Percentiles rank a stretch among this genome's conserved stretches.
phyloP scores from a whole-genome alignment of 768 basidiomycete genomes.

The Phlebiopsis flavidoalba region DNA sequence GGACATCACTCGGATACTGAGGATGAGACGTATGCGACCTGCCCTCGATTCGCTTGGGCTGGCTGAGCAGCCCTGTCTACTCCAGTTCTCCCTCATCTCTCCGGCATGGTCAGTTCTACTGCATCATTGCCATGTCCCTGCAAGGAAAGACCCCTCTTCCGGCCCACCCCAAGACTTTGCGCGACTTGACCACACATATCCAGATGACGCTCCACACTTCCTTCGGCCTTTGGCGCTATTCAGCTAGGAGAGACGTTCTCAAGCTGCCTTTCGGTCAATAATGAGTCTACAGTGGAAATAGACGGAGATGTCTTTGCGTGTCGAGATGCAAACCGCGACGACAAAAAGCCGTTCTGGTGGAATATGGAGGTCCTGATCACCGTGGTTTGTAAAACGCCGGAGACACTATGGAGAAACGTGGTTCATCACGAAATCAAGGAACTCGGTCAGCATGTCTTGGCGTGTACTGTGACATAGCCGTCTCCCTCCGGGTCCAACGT shows the following conservation, averaged over 20 bases:
- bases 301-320: constrained; percentile 58
- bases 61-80: constrained; percentile 87
- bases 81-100: constrained; percentile 78
- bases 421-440: constrained; percentile 92
- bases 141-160: constrained; percentile 67
- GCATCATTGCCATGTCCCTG: constrained; percentile 70
- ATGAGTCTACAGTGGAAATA: constrained; percentile 61
- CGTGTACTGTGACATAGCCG: constrained; percentile 81
- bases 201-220: constrained; percentile 75
- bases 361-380: constrained; percentile 52
- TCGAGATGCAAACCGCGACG: constrained; percentile 84
- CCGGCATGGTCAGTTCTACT: constrained; percentile 74
- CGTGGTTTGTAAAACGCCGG: constrained; percentile 47
- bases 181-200: constrained; percentile 77
- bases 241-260: constrained; percentile 89
- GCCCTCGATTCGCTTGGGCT: constrained; percentile 61
- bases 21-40: constrained; percentile 51
- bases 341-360: constrained; percentile 58
- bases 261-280: constrained; percentile 77
- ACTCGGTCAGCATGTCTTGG: constrained; percentile 85
- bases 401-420: constrained; percentile 58
- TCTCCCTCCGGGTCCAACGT: constrained; percentile 55
- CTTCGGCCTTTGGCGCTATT: constrained; percentile 79
- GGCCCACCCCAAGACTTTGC: constrained; percentile 77
- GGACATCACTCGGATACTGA: not conserved